These are phyloP conservation scores for Plasmodium coatneyi DNA, from an alignment of 169 alveolate species.

Conservation along the genomic window DNA sequence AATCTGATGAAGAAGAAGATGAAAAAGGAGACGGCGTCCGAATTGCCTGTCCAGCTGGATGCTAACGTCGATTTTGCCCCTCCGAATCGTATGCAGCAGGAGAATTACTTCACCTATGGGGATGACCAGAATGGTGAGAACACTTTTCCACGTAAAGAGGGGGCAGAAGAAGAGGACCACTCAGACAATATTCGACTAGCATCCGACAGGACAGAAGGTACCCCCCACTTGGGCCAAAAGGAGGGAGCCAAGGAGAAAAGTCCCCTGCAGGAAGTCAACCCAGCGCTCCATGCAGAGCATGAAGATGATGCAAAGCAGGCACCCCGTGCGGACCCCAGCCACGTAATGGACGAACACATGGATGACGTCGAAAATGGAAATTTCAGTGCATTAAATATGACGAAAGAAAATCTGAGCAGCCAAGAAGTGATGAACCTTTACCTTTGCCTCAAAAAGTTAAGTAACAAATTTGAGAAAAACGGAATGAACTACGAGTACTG, in stretches of 20 bases:
- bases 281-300: not conserved
- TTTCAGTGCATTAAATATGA: conserved; percentile 6
- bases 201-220: not conserved
- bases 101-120: not conserved
- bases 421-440: conserved; percentile 35
- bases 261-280: not conserved
- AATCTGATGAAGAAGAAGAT: conserved; percentile 2
- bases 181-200: not conserved
- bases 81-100: not conserved
- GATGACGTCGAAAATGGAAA: not conserved
- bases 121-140: not conserved
- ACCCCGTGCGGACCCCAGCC: not conserved
- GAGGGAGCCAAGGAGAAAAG: not conserved
- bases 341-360: not conserved
- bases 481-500: conserved; percentile 5
- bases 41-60: not conserved
- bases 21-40: not conserved
- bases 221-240: not conserved
- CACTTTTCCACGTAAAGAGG: not conserved
- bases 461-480: conserved; percentile 14
- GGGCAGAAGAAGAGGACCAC: not conserved
- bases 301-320: not conserved
- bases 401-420: conserved; percentile 28
- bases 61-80: not conserved
- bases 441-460: conserved; percentile 5